Percentiles rank a stretch among this genome's conserved stretches.
phyloP scores from a whole-genome alignment of 352 stramenopile species.

The Phytopythium cucurbitacearum region DNA sequence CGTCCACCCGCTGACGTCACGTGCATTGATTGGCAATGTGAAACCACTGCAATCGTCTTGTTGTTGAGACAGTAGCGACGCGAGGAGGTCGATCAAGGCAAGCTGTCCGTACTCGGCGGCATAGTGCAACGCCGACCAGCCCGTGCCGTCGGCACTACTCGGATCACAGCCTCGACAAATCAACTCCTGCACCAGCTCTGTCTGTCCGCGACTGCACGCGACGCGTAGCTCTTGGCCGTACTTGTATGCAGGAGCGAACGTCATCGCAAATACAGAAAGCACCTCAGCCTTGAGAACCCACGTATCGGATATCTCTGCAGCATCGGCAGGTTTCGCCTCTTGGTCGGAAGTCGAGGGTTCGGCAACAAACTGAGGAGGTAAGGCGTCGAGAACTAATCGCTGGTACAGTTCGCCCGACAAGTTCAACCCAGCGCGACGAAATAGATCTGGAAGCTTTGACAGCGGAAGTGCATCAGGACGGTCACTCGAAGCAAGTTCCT shows the following conservation, averaged over 20 bases:
- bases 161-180: constrained; percentile 55
- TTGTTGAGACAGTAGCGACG: constrained; percentile 13
- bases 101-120: constrained; percentile 57
- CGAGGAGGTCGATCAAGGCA: constrained; percentile 31
- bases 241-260: constrained; percentile 71
- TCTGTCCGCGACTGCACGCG: constrained; percentile 47
- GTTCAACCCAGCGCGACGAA: constrained; percentile 24
- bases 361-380: neutral
- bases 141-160: constrained; percentile 56
- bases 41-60: neutral
- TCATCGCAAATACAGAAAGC: constrained; percentile 49
- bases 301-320: neutral
- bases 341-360: constrained; percentile 14
- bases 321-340: neutral
- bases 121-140: constrained; percentile 65
- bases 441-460: constrained; percentile 25
- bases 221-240: constrained; percentile 61
- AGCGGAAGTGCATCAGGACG: constrained; percentile 11
- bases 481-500: neutral
- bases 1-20: constrained; percentile 48
- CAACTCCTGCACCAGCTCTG: constrained; percentile 35
- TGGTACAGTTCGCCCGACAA: constrained; percentile 36
- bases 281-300: constrained; percentile 27
- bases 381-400: constrained; percentile 17
- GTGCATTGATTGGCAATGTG: constrained; percentile 31